Percentiles rank a stretch among this genome's conserved stretches.
Evolutionary conservation across 768 basidiomycete species (phyloP).

Genomic region (Termitomyces heimii): DNA sequence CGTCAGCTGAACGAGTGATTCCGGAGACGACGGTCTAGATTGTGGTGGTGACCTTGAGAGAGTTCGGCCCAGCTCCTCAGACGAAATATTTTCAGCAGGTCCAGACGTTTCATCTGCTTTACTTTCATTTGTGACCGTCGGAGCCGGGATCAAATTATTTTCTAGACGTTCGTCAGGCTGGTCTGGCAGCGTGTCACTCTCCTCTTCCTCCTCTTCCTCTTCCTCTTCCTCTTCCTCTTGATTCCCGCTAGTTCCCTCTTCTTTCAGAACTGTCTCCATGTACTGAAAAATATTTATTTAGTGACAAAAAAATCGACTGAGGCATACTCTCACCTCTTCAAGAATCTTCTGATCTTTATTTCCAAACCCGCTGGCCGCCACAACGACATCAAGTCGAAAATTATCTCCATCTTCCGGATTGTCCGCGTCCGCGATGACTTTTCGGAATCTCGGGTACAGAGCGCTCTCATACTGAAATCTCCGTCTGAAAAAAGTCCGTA

Average conservation of each 20-base stretch:
- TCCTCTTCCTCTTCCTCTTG: constrained; percentile 29
- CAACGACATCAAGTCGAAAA: constrained; percentile 86
- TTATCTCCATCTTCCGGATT: constrained; percentile 33
- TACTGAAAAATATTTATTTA: constrained; percentile 42
- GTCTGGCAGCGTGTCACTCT: not conserved
- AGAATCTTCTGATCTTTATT: constrained; percentile 75
- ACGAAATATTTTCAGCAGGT: not conserved
- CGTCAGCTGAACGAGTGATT: constrained; percentile 34
- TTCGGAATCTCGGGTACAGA: constrained; percentile 82
- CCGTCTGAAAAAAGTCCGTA: constrained; percentile 86
- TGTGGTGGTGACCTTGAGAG: constrained; percentile 48
- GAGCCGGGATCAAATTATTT: not conserved
- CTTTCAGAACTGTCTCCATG: constrained; percentile 47
- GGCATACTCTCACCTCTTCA: constrained; percentile 62
- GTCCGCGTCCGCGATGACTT: constrained; percentile 39
- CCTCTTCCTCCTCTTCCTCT: constrained; percentile 33
- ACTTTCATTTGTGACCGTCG: not conserved
- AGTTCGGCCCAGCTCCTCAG: constrained; percentile 20
- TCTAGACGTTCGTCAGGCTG: not conserved
- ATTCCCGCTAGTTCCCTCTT: constrained; percentile 21
- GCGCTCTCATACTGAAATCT: constrained; percentile 91
- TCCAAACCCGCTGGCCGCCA: constrained; percentile 92
- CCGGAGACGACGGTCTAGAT: constrained; percentile 41
- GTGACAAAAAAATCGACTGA: constrained; percentile 13
- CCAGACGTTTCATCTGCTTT: not conserved